A percentile compares a stretch with the other conserved stretches of the same genome.
These are phyloP conservation scores for Lepraria neglecta DNA, from an alignment of 495 filamentous ascomycete species.

Conservation along the genomic window DNA sequence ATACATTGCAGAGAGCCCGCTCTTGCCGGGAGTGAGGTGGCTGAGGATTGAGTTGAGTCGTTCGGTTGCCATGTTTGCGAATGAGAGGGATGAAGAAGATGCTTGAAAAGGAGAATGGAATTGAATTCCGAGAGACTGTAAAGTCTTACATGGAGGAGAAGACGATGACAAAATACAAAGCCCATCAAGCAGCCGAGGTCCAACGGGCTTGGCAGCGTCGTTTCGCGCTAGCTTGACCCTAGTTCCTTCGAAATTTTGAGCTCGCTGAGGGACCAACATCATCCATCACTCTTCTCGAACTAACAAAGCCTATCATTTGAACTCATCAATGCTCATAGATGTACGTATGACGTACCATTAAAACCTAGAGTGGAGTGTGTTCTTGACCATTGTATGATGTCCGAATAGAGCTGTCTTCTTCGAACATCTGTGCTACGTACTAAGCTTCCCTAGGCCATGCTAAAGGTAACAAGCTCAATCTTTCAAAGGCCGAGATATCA, in stretches of 20 bases:
- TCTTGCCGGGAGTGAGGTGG: constrained; percentile 69
- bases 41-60: constrained; percentile 79
- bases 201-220: neutral
- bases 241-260: neutral
- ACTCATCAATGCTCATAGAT: too few relatives aligned
- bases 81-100: neutral
- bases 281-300: neutral
- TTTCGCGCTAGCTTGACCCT: neutral
- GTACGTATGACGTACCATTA: too few relatives aligned
- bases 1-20: constrained; percentile 70
- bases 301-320: too few relatives aligned
- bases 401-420: too few relatives aligned
- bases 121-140: neutral
- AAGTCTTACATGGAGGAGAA: neutral
- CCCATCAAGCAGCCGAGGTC: constrained; percentile 16
- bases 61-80: constrained; percentile 64
- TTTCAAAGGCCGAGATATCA: too few relatives aligned
- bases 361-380: too few relatives aligned
- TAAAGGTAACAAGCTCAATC: too few relatives aligned
- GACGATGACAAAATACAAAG: constrained; percentile 4
- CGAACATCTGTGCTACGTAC: too few relatives aligned
- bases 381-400: too few relatives aligned
- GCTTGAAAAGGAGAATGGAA: neutral
- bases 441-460: too few relatives aligned
- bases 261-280: neutral